These are phyloP conservation scores for Marasmius oreades DNA, from an alignment of 1,284 basidiomycete species.

Conservation along the genomic window DNA sequence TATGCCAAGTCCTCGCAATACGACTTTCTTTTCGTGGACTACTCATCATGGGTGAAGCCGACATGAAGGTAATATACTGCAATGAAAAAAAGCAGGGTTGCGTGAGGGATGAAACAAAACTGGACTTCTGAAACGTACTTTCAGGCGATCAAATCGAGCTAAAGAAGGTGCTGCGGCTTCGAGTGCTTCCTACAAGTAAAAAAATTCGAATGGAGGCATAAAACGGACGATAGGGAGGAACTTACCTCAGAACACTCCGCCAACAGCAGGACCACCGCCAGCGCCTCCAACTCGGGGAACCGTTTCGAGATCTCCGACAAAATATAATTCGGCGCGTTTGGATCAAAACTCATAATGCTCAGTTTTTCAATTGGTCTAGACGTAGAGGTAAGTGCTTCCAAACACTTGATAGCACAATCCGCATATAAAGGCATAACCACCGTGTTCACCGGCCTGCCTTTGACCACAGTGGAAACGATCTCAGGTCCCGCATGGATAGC, in stretches of 20 bases:
- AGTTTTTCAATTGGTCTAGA: conserved; percentile 41
- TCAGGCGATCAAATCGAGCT: conserved; percentile 10
- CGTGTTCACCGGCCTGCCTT: conserved; percentile 44
- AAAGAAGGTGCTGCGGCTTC: conserved; percentile 8
- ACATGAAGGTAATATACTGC: conserved; percentile 17
- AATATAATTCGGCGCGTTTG: conserved; percentile 37
- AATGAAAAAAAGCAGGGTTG: not conserved
- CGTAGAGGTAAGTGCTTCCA: conserved; percentile 42
- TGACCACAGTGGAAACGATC: conserved; percentile 42
- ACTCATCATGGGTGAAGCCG: conserved; percentile 2
- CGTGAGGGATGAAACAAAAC: not conserved
- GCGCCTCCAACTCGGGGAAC: conserved; percentile 47
- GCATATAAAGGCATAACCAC: conserved; percentile 53
- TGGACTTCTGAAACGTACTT: not conserved
- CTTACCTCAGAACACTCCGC: conserved; percentile 41
- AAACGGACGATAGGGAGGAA: too few species aligned
- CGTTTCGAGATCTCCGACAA: conserved; percentile 42
- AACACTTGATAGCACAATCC: conserved; percentile 29
- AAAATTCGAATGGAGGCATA: too few species aligned
- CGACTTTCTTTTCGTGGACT: conserved; percentile 9
- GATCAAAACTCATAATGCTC: conserved; percentile 57
- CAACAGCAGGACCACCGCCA: conserved; percentile 52
- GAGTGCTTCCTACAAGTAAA: conserved; percentile 7
- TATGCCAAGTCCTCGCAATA: conserved; percentile 14
- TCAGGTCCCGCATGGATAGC: conserved; percentile 48